phyloP scores from a whole-genome alignment of 345 rosid species.

The Dimocarpus longan region DNA sequence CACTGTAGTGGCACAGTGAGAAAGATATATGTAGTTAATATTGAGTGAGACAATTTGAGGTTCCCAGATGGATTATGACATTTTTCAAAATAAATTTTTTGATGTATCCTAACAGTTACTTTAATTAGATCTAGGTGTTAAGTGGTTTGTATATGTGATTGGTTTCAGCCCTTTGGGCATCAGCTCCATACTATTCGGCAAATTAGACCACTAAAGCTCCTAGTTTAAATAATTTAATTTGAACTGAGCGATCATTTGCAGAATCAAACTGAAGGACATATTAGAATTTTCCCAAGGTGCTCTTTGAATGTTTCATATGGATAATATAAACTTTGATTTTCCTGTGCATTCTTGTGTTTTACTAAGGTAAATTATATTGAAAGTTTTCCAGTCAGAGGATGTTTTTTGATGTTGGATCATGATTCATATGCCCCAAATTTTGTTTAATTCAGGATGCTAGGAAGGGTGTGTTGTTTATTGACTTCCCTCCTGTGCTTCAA shows the following conservation, averaged over 20 bases:
- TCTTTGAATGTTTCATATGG: neutral
- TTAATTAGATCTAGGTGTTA: neutral
- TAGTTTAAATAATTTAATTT: neutral
- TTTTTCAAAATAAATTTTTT: neutral
- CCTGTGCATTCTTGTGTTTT: neutral
- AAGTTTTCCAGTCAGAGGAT: neutral
- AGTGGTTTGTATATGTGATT: neutral
- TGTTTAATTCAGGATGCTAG: constrained; percentile 74
- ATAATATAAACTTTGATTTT: neutral
- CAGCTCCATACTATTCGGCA: neutral
- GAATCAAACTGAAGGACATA: constrained; percentile 2
- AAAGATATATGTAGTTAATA: too few species aligned
- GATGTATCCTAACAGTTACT: neutral
- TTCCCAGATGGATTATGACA: neutral
- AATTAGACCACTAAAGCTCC: neutral
- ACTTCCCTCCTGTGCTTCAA: constrained; percentile 97
- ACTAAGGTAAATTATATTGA: neutral
- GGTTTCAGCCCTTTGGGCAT: neutral
- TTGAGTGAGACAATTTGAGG: neutral
- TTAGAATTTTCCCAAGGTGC: neutral
- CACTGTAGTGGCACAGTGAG: too few species aligned
- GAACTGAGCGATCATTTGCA: neutral
- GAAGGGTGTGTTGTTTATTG: constrained; percentile 92
- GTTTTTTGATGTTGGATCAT: neutral
- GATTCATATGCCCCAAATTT: constrained; percentile 7